These are phyloP conservation scores for Calvatia gigantea DNA, from an alignment of 768 basidiomycete genomes.

Conservation along the genomic window DNA sequence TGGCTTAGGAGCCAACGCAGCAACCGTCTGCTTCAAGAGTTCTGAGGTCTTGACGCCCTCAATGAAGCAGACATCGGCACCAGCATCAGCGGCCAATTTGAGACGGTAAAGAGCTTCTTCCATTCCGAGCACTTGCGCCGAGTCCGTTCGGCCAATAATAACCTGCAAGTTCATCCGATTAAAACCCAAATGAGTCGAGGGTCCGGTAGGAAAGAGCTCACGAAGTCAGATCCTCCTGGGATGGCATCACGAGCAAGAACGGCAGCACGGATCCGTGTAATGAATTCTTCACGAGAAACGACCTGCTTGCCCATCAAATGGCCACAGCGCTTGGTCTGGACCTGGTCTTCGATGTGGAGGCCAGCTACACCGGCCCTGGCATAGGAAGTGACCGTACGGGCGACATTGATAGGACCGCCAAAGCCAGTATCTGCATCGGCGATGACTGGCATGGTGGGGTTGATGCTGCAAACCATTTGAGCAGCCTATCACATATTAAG, in stretches of 20 bases:
- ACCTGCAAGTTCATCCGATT: constrained; percentile 33
- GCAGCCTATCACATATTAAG: constrained; percentile 37
- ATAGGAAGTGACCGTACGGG: constrained; percentile 69
- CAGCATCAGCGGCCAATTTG: constrained; percentile 66
- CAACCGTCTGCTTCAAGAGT: constrained; percentile 57
- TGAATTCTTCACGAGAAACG: constrained; percentile 71
- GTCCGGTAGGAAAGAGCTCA: constrained; percentile 17
- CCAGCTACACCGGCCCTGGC: constrained; percentile 65
- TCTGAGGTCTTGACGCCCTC: constrained; percentile 72
- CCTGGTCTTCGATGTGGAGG: constrained; percentile 78
- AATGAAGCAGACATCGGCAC: constrained; percentile 79
- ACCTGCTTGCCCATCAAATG: constrained; percentile 80
- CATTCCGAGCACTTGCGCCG: constrained; percentile 75
- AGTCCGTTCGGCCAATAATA: constrained; percentile 73
- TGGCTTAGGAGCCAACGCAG: constrained; percentile 66
- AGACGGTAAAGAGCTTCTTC: constrained; percentile 65
- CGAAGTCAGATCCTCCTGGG: constrained; percentile 72
- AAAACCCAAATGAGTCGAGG: not conserved
- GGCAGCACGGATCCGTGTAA: constrained; percentile 72
- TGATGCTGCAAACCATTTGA: constrained; percentile 65
- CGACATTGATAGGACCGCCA: constrained; percentile 73
- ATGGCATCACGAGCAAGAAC: constrained; percentile 73
- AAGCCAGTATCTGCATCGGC: constrained; percentile 79
- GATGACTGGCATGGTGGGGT: constrained; percentile 65
- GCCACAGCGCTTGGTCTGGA: constrained; percentile 77